A percentile compares a stretch with the other conserved stretches of the same genome.
These are phyloP conservation scores for Fusarium multiceps DNA, from an alignment of 2,329 filamentous ascomycete genomes.

Conservation along the genomic window DNA sequence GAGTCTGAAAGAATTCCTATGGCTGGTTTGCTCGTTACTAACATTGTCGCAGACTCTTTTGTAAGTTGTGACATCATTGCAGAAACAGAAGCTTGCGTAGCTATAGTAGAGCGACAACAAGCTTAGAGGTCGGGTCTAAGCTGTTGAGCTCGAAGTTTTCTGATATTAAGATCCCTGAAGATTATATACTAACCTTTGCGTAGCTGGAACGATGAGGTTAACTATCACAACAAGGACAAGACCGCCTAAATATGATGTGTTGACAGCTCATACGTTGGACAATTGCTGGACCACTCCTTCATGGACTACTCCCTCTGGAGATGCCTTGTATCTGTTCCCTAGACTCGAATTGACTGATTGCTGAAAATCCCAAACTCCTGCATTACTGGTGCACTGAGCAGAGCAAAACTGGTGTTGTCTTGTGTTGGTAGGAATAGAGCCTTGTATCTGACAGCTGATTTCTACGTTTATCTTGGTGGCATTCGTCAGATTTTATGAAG, in stretches of 20 bases:
- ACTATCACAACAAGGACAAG: conserved; percentile 97
- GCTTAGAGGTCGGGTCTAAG: conserved; percentile 5
- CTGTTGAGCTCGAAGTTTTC: background rate
- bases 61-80: conserved; percentile 45
- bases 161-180: background rate
- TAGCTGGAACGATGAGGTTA: conserved; percentile 94
- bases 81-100: background rate
- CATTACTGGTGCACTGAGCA: background rate
- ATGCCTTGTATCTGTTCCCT: conserved; percentile 50
- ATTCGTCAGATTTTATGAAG: background rate
- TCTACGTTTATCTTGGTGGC: background rate
- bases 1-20: conserved; percentile 30
- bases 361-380: conserved; percentile 14
- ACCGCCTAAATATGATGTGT: conserved; percentile 53
- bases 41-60: conserved; percentile 64
- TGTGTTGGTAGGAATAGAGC: background rate
- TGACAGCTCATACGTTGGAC: conserved; percentile 35
- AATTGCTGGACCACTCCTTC: conserved; percentile 46
- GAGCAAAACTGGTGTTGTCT: background rate
- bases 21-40: conserved; percentile 36
- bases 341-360: conserved; percentile 49
- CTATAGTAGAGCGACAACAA: conserved; percentile 15
- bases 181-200: conserved; percentile 35
- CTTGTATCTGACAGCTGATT: background rate
- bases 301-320: conserved; percentile 44